phyloP scores from a whole-genome alignment of 257 asterid species.

The Scutellaria galericulata region DNA sequence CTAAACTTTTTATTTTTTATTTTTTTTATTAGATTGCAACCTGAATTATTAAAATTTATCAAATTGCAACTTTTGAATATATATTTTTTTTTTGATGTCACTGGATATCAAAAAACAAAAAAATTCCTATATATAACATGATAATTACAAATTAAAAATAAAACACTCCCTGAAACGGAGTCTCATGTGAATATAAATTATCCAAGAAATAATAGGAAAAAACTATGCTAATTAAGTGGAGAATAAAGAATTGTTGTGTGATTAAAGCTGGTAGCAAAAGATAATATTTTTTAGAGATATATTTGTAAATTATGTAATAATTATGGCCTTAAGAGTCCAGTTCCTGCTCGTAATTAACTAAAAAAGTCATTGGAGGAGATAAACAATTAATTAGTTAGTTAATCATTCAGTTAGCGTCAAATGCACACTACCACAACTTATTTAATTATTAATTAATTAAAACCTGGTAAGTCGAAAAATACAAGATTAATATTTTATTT shows the following conservation, averaged over 20 bases:
- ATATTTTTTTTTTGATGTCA: too few species aligned
- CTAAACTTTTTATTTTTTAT: too few species aligned
- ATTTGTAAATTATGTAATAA: neutral
- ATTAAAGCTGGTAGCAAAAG: conserved; percentile 26
- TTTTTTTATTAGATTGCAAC: too few species aligned
- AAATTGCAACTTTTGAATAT: too few species aligned
- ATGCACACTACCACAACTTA: conserved; percentile 15
- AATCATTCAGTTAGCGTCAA: conserved; percentile 24
- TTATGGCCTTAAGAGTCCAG: conserved; percentile 28
- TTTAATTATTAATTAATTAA: conserved; percentile 1
- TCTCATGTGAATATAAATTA: neutral
- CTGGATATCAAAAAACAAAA: too few species aligned
- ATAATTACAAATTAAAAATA: too few species aligned
- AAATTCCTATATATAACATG: too few species aligned
- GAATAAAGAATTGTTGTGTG: conserved; percentile 6
- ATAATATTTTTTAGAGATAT: conserved; percentile 22
- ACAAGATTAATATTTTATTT: neutral
- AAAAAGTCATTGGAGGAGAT: conserved; percentile 24
- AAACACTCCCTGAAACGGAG: too few species aligned
- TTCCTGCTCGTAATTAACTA: conserved; percentile 28
- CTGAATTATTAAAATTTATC: too few species aligned
- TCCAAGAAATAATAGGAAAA: neutral
- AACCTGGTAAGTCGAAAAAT: conserved; percentile 16
- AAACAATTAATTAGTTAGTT: neutral
- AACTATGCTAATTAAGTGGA: conserved; percentile 17